These are phyloP conservation scores for Ceratocystis diversiconidia DNA, from an alignment of 2,329 filamentous ascomycete genomes.

Conservation along the genomic window DNA sequence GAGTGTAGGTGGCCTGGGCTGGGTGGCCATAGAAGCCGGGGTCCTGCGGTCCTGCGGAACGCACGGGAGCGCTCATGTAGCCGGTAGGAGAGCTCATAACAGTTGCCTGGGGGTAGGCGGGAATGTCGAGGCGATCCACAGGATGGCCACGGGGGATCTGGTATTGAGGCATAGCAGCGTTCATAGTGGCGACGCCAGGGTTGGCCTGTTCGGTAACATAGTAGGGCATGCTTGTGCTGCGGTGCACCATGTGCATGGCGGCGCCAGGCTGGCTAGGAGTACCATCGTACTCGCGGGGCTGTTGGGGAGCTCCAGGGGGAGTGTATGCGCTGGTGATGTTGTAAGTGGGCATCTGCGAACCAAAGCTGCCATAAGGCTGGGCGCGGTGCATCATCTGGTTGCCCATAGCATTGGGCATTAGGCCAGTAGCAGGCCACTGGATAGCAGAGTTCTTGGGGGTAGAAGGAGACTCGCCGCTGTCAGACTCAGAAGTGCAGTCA, in stretches of 20 bases:
- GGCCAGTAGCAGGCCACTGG: constrained; percentile 36
- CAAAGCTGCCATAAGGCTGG: constrained; percentile 41
- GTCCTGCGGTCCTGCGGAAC: constrained; percentile 36
- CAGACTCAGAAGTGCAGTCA: constrained; percentile 43
- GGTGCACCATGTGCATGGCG: constrained; percentile 34
- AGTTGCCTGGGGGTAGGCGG: constrained; percentile 31
- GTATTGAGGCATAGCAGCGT: constrained; percentile 35
- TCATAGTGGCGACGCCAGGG: constrained; percentile 48
- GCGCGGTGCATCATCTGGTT: constrained; percentile 35
- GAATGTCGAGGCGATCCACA: constrained; percentile 36
- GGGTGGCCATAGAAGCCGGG: constrained; percentile 44
- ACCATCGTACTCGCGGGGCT: constrained; percentile 29
- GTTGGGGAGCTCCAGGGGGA: constrained; percentile 19
- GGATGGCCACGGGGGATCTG: constrained; percentile 36
- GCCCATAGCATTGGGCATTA: constrained; percentile 28
- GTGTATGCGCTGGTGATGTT: constrained; percentile 23
- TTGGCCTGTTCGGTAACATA: constrained; percentile 50
- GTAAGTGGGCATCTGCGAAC: constrained; percentile 34
- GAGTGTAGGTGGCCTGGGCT: constrained; percentile 34
- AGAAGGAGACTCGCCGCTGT: constrained; percentile 42
- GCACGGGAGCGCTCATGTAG: constrained; percentile 42
- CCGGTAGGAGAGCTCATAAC: constrained; percentile 42
- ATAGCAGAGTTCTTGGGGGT: constrained; percentile 41
- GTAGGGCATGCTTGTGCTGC: constrained; percentile 36
- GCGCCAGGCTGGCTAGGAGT: constrained; percentile 27